Conservation (phyloP, 257 asterid genomes). For the Solanum stenotomum region DNA sequence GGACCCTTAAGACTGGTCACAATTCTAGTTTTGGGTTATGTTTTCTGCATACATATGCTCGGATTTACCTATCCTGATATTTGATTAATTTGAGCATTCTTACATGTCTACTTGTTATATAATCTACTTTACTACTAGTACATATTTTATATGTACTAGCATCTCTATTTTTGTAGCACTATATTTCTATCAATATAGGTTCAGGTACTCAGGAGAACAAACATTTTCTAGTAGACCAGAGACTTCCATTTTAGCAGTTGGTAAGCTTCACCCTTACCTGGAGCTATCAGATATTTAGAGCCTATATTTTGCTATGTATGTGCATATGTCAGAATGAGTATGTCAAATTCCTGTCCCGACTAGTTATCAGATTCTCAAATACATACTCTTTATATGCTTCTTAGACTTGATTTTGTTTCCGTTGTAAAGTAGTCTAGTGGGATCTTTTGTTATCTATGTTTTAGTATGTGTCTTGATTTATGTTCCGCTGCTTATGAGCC, state of each 20-base stretch:
- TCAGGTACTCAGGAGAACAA: background rate
- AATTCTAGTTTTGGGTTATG: background rate
- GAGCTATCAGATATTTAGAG: background rate
- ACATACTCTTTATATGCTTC: background rate
- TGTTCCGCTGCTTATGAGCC: background rate
- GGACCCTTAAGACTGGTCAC: background rate
- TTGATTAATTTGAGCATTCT: background rate
- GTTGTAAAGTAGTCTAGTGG: background rate
- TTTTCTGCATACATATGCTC: no score
- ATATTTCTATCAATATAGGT: background rate
- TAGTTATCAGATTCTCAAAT: background rate
- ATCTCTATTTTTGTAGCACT: no score
- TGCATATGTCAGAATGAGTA: no score
- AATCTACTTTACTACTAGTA: background rate
- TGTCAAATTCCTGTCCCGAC: no score
- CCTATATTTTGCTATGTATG: background rate
- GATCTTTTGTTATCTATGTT: background rate
- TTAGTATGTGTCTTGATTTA: background rate
- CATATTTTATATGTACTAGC: background rate
- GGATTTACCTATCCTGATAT: background rate
- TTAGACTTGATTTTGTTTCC: background rate
- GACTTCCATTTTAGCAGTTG: no score
- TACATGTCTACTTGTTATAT: background rate
- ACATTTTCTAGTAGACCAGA: no score
- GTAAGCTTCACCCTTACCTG: no score